Evolutionary conservation across 2,329 filamentous ascomycete genomes (phyloP), one percentile per base, ranked within the genome.

Genomic region (Cladophialophora bantiana): DNA sequence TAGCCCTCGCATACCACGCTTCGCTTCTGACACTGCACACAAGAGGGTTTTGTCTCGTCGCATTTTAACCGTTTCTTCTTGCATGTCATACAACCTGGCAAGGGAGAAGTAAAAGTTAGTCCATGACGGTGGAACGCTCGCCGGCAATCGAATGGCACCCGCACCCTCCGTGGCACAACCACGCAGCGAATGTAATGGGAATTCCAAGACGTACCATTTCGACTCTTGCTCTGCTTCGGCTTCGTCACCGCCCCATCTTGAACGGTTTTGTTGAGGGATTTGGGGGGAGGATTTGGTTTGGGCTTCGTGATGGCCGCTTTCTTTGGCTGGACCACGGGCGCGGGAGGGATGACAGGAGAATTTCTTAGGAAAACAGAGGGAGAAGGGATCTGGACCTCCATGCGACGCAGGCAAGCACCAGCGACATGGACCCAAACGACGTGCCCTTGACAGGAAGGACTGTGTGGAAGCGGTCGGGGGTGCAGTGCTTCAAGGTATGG

Each of bases 41-140:
- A 91, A 26, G 82, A 84, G 0, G 89, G 89, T 71, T 91, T 90
- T 54, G 85, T 86, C 79, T 92, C 89, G 76, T 91, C 89, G 78
- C 89, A 92, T 78, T 91, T 92, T 61, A 92, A 79, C 66, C 89
- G 83, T 78, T 91, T 91, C 68, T 86, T 83, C 78, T 91, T 92
- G 81, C 89, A 92, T 62, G 89, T 91, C 72, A 88, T 84, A 78
- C 89, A 92, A 71, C 89, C 89, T 91, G 75, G 73, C 67, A 68
- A 65, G 54, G 55, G 40, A 65, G 32, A 55, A 62, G 64, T 32
- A 62, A 68, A 45, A 40, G 59, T 66, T 45, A 66, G 64, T 36
- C 35, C 12, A 52, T 38, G 56, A 32, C 64, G 66, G 63, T 50
- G 7, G 15, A 45, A 45, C n/a, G 15, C 40, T 18, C n/a, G 9